Base-by-base conservation (phyloP, 2,329 filamentous ascomycete genomes). In the Pseudocercospora fuligena region DNA sequence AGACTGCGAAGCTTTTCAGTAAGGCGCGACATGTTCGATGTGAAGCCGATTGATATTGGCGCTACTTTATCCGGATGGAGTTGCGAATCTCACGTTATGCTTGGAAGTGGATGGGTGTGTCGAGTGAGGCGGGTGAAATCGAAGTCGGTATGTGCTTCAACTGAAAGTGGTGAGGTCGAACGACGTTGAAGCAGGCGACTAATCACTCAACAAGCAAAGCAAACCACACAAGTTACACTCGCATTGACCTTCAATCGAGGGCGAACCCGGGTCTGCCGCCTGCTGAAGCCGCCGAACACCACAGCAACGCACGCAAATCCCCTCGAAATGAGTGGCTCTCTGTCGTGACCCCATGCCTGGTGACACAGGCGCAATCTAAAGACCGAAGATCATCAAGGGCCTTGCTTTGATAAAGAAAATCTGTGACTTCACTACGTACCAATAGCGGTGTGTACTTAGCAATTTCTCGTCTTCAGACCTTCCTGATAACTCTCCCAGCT, bases 401-500 rank as follows among this genome's bases (percentile, higher is more conserved):
- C 47, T 4, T 43, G 40, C 40, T 7, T 11, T 19, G 7, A 31
- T 31, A 1, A 43, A 43, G 12, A 40, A 40, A 19, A n/a, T 43
- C 6, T 16, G 40, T 19, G 14, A 43, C 5, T 43, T n/a, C 40
- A n/a, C 33, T 36, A 36, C 33, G 2, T 36, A 14, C 14, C 14
- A 19, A 19, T n/a, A 43, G 40, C 21, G 47, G 47, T 53, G 47
- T 53, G 21, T 23, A 23, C 47, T 21, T 27, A 53, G 14, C 47
- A 53, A 11, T 21, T 27, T 53, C 47, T 53, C 11, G 5, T 27
- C 60, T 43, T 54, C 51, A 64, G 21, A 14, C 60, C 47, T 3
- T 47, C 46, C 31, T 63, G 60, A 33, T 64, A 69, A 9, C 29
- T 46, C 4, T 63, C 63, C 67, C 67, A 69, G 31, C 51, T 67